These are phyloP conservation scores for Verticillium tricorpus DNA, from an alignment of 2,329 filamentous ascomycete genomes.

Conservation along the genomic window DNA sequence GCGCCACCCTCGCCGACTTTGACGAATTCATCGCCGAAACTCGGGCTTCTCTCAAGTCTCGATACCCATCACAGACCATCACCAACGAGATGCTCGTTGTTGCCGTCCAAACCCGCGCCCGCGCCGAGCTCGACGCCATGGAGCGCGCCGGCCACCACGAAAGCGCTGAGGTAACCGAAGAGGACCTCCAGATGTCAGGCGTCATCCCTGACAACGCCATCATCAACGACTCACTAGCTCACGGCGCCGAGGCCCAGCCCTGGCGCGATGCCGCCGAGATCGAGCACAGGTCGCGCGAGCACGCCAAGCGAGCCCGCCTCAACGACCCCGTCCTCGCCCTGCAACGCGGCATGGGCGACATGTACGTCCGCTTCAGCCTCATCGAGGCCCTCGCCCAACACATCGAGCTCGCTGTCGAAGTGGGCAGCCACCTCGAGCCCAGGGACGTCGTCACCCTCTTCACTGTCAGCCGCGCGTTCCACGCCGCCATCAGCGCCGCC, in stretches of 20 bases:
- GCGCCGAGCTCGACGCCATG: neutral
- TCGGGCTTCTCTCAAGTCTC: neutral
- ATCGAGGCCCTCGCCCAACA: slow-evolving; percentile 37
- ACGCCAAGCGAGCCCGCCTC: neutral
- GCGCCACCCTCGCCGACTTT: neutral
- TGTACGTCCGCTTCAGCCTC: slow-evolving; percentile 30
- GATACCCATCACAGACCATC: neutral
- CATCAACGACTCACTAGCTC: slow-evolving; percentile 4
- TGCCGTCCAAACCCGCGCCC: neutral
- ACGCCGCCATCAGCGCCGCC: slow-evolving; percentile 54
- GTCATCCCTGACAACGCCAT: slow-evolving; percentile 1
- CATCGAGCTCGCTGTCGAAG: slow-evolving; percentile 48
- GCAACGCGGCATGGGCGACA: neutral
- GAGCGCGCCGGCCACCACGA: neutral
- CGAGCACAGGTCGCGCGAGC: neutral
- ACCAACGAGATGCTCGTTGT: neutral
- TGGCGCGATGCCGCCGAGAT: neutral
- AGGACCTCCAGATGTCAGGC: neutral
- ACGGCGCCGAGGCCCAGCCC: neutral
- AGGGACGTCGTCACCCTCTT: slow-evolving; percentile 61
- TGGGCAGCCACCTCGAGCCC: slow-evolving; percentile 50
- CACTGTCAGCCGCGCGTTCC: slow-evolving; percentile 57
- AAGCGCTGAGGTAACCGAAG: neutral
- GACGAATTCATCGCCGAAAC: neutral
- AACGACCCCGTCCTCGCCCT: neutral